Evolutionary conservation across 352 stramenopile species (phyloP).

Genomic region (Phytopythium vexans): DNA sequence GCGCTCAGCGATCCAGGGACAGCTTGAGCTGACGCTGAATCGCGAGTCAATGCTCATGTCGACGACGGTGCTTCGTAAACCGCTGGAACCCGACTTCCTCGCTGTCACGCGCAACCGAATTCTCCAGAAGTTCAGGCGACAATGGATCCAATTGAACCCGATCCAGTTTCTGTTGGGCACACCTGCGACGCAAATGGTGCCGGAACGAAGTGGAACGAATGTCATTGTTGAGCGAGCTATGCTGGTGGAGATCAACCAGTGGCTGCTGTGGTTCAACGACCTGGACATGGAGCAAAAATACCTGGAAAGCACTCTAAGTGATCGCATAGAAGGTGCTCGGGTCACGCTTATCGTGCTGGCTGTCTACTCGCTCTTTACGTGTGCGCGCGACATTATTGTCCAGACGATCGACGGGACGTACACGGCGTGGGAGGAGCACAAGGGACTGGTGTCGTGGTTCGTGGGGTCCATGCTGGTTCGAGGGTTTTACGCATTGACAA

Average conservation of each 20-base stretch:
- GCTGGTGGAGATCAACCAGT: conserved; percentile 53
- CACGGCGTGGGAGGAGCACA: conserved; percentile 33
- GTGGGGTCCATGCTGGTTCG: conserved; percentile 33
- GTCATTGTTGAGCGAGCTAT: conserved; percentile 52
- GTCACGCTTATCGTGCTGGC: conserved; percentile 52
- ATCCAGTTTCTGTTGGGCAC: conserved; percentile 53
- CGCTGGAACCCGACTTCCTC: conserved; percentile 53
- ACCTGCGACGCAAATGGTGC: conserved; percentile 18
- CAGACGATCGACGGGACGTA: conserved; percentile 38
- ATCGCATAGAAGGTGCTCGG: conserved; percentile 63
- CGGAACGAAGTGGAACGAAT: conserved; percentile 10
- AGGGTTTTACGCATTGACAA: conserved; percentile 21
- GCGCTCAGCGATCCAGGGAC: conserved; percentile 47
- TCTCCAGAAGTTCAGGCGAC: conserved; percentile 42
- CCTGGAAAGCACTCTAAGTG: conserved; percentile 52
- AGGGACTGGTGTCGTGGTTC: conserved; percentile 27
- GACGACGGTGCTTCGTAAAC: conserved; percentile 27
- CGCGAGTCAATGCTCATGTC: conserved; percentile 61
- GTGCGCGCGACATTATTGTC: conserved; percentile 53
- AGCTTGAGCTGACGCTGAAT: conserved; percentile 68
- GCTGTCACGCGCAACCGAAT: conserved; percentile 46
- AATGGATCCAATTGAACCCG: conserved; percentile 60
- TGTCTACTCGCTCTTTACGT: conserved; percentile 62
- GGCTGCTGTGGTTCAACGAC: conserved; percentile 66
- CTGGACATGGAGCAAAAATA: conserved; percentile 75